Evolutionary conservation across 2,329 filamentous ascomycete genomes (phyloP), one percentile per base, ranked within the genome.

Genomic region (Lasiodiplodia gonubiensis): DNA sequence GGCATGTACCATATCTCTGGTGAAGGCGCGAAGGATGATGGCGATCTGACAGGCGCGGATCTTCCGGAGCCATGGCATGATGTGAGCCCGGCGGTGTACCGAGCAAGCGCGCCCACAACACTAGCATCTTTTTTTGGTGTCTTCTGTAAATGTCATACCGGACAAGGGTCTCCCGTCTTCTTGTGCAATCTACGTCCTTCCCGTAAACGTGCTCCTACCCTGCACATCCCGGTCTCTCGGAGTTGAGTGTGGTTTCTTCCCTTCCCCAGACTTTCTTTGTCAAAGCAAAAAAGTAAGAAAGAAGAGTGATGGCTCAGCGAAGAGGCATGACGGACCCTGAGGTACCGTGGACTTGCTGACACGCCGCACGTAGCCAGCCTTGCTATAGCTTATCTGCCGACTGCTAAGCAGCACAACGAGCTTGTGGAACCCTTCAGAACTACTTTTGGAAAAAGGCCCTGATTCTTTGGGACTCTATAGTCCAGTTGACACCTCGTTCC

Each of bases 1-100:
- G 42, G 42, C 14, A 10, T 35, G 52, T 30, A 21, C 10, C 37
- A 35, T 25, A 16, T 51, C n/a, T 51, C n/a, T 51, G 23, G 35
- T 11, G 39, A 25, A 11, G 55, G 25, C 39, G 39, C 14, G 57
- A 37, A n/a, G 39, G 57, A 61, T 21, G 35, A 23, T 10, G 46
- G 30, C 37, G 53, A 57, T 63, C 46, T 21, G 21, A 52, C 25
- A 30, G 12, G 59, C 42, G 59, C 59, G 46, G 59, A 63, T 63
- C 59, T 37, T 63, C 59, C 59, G 59, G 46, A 63, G 59, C 42
- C 46, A 37, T 35, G 59, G 16, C 30, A 63, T 63, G 59, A 46
- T 59, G 12, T 59, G 54, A 51, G 35, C 59, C 42, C 57, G 59
- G 59, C 59, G 59, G 59, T 63, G 59, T 51, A 37, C 59, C 59